phyloP scores from a whole-genome alignment of 1,284 basidiomycete genomes.

The Leccinum subspadiceum region DNA sequence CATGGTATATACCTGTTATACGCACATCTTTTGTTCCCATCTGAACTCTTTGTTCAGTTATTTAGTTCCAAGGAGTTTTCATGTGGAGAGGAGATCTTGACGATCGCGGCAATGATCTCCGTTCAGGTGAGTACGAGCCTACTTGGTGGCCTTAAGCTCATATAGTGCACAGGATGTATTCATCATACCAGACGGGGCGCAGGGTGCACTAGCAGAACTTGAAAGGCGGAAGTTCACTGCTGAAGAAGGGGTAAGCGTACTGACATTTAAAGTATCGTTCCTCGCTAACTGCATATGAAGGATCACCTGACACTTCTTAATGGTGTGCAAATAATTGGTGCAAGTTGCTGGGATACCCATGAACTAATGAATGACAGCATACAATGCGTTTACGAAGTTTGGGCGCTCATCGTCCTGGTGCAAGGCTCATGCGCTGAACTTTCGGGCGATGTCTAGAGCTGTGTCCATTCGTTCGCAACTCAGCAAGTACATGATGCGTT shows the following conservation, averaged over 20 bases:
- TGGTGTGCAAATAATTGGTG: constrained; percentile 44
- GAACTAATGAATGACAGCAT: constrained; percentile 51
- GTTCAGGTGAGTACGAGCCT: constrained; percentile 59
- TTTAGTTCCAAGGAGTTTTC: constrained; percentile 80
- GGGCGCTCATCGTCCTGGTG: constrained; percentile 90
- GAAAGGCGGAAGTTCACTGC: constrained; percentile 94
- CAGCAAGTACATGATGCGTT: constrained; percentile 89
- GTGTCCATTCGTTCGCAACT: constrained; percentile 91
- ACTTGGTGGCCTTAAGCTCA: not conserved
- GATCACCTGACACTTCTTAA: constrained; percentile 92
- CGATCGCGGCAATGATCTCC: constrained; percentile 93
- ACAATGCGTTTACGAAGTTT: constrained; percentile 86
- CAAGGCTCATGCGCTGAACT: constrained; percentile 87
- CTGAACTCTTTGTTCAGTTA: constrained; percentile 52
- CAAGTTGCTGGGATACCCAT: constrained; percentile 8
- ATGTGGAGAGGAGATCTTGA: constrained; percentile 92
- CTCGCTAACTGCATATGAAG: constrained; percentile 38
- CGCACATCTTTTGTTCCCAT: not conserved
- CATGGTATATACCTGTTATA: constrained; percentile 49
- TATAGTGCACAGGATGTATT: constrained; percentile 72
- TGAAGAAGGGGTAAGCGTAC: constrained; percentile 82
- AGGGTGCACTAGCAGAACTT: constrained; percentile 82
- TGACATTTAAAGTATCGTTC: not conserved
- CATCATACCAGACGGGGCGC: constrained; percentile 80
- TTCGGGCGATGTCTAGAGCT: constrained; percentile 88